A percentile compares a stretch with the other conserved stretches of the same genome.
Evolutionary conservation across 495 filamentous ascomycete species (phyloP).

Genomic region (Entonaema liquescens): DNA sequence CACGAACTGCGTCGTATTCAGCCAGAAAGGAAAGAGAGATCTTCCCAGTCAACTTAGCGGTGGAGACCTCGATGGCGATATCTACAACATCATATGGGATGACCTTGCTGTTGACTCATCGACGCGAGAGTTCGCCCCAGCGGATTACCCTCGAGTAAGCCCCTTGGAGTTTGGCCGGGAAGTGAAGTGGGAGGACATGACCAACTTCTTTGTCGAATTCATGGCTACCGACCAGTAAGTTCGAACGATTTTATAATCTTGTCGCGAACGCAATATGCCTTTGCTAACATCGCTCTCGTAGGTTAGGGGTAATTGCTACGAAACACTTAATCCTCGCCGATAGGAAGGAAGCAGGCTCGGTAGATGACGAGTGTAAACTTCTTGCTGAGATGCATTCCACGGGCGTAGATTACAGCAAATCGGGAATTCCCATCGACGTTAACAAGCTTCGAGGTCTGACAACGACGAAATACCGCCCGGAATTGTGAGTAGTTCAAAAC

Average conservation of each 20-base stretch:
- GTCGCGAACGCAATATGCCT: background rate
- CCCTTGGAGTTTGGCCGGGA: conserved; percentile 64
- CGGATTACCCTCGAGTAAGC: conserved; percentile 68
- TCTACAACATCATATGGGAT: conserved; percentile 80
- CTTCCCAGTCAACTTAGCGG: conserved; percentile 79
- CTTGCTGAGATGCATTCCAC: conserved; percentile 77
- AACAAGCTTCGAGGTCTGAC: conserved; percentile 38
- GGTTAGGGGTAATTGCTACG: conserved; percentile 71
- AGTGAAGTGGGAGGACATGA: conserved; percentile 70
- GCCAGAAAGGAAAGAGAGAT: conserved; percentile 71
- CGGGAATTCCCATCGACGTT: conserved; percentile 71
- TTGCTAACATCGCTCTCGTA: conserved; percentile 4
- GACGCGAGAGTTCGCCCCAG: conserved; percentile 57
- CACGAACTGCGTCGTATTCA: conserved; percentile 81
- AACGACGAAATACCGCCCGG: conserved; percentile 43
- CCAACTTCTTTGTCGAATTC: conserved; percentile 79
- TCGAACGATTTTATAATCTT: background rate
- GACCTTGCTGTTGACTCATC: conserved; percentile 45
- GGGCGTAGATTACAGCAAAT: conserved; percentile 86
- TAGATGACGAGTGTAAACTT: conserved; percentile 63
- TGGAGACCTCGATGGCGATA: conserved; percentile 84
- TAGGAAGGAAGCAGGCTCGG: conserved; percentile 62
- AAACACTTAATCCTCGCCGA: conserved; percentile 76
- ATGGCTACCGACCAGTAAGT: conserved; percentile 73
- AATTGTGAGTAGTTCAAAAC: conserved; percentile 50